Base-by-base conservation (phyloP, 352 stramenopile genomes). In the Elongisporangium senticosum region DNA sequence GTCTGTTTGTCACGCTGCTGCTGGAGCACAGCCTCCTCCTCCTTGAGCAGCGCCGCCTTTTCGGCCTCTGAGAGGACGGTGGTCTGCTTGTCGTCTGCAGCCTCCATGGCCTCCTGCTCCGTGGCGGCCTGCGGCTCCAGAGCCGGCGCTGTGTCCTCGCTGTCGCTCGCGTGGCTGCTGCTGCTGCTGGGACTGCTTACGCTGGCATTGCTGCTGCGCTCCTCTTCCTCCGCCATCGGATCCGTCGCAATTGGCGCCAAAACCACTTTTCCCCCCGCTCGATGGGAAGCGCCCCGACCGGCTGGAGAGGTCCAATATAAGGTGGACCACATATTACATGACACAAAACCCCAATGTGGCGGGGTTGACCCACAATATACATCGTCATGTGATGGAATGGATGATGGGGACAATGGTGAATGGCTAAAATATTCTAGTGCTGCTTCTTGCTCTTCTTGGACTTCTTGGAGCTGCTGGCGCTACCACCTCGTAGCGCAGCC, bases 1-100 rank as follows among this genome's bases (percentile, higher is more conserved):
- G 43, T 73, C 66, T 95, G 86, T 39, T 71, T 77, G 56, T 92
- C 82, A 54, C 85, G 82, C 62, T 95, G 86, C n/a, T 89, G 76
- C 57, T 79, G 71, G 1, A 90, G 62, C 20, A 89, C 80, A 10
- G 54, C 50, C 47, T 90, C 86, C 56, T 95, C 86, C 56, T 95
- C 86, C 39, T 68, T 55, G 19, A 79, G 68, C 17, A 95, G 62
- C 28, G 71, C 71, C 7, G 71, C 77, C 23, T 80, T 75, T 62
- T 95, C 81, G 39, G 81, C 80, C 8, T 59, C 61, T 21, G 83
- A 86, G 20, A 93, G 58, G 19, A 76, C 63, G 49, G 68, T 56
- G 69, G 58, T 67, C 56, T 72, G 72, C 15, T 56, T 49, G 39
- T 75, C 69, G n/a, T 74, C 72, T 8, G 56, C 50, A 39, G 54